Conservation (phyloP, 352 stramenopile genomes). For the Pythium vanterpoolii region DNA sequence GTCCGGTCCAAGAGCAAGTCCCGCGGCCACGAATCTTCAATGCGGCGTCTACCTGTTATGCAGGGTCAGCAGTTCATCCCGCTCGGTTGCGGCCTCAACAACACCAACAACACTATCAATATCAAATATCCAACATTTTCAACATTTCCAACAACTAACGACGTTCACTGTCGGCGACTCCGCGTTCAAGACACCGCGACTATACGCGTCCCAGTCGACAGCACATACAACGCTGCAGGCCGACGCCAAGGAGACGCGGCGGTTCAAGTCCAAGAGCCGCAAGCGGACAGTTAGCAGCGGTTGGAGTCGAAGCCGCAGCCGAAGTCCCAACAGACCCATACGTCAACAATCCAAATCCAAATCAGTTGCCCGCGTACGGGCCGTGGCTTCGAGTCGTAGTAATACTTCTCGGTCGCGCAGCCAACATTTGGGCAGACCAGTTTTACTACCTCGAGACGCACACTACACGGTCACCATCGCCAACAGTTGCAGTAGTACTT, state of each 20-base stretch:
- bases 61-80: conserved; percentile 46
- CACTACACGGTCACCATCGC: background rate
- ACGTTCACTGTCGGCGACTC: background rate
- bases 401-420: background rate
- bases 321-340: conserved; percentile 10
- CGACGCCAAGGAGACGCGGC: conserved; percentile 16
- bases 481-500: background rate
- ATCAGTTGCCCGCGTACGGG: conserved; percentile 14
- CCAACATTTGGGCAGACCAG: too few species aligned
- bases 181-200: too few species aligned
- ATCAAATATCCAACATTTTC: background rate
- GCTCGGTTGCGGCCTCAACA: conserved; percentile 27
- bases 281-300: conserved; percentile 5
- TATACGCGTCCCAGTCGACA: conserved; percentile 27
- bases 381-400: background rate
- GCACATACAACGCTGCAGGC: conserved; percentile 6
- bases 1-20: conserved; percentile 67
- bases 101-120: background rate
- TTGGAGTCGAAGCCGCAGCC: conserved; percentile 12
- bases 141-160: background rate
- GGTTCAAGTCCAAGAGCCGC: conserved; percentile 31
- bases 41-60: conserved; percentile 21
- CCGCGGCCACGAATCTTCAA: conserved; percentile 23
- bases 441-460: too few species aligned
- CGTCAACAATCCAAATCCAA: conserved; percentile 28